phyloP scores from a whole-genome alignment of 306 rosid genomes.

The Sesbania bispinosa region DNA sequence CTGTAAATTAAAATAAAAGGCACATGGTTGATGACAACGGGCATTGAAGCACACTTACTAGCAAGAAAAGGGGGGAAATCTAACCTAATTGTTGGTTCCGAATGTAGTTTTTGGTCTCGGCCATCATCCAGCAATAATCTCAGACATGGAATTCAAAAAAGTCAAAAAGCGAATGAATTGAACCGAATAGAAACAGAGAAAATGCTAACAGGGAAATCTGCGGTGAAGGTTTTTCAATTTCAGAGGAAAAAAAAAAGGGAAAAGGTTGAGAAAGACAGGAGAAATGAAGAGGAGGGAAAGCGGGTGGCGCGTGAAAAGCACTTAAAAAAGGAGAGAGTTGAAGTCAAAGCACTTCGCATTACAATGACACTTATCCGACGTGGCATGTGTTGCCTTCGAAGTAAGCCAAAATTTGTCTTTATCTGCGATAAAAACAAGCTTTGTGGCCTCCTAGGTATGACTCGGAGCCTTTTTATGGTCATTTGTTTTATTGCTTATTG shows the following conservation, averaged over 20 bases:
- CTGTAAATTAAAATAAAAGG: background rate
- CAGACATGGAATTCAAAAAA: conserved; percentile 7
- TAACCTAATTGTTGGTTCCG: conserved; percentile 48
- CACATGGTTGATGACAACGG: background rate
- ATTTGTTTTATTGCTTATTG: no score
- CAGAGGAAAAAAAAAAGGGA: background rate
- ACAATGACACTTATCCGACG: conserved; percentile 32
- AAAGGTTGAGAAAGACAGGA: background rate
- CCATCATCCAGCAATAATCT: conserved; percentile 36
- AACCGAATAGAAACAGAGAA: background rate
- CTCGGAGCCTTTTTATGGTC: no score
- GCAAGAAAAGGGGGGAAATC: background rate
- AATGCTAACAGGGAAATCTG: background rate
- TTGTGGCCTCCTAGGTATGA: no score
- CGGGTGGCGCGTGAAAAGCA: conserved; percentile 38
- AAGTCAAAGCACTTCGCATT: background rate
- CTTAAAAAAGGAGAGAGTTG: background rate
- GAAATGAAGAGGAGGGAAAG: background rate
- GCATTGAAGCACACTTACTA: background rate
- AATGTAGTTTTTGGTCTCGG: conserved; percentile 39
- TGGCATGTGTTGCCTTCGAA: conserved; percentile 27
- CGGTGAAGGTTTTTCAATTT: background rate
- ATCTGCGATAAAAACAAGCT: background rate
- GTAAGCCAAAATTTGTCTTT: background rate
- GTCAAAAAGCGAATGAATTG: background rate